Evolutionary conservation across 2,329 filamentous ascomycete genomes (phyloP).

Genomic region (Fusarium hostae): DNA sequence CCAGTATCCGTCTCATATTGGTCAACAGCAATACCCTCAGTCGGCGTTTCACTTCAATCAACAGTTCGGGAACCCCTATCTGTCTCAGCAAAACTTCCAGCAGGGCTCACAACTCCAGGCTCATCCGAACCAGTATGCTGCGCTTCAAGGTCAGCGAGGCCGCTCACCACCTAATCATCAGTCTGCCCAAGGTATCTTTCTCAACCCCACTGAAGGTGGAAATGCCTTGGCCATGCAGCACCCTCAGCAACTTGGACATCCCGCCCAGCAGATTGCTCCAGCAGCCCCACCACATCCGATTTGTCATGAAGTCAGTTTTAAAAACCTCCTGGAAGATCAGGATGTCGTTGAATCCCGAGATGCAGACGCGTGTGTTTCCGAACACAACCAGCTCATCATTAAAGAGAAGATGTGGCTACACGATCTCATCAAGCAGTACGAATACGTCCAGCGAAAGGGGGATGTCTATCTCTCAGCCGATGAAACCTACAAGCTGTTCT

Average conservation of each 20-base stretch:
- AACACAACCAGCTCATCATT: neutral
- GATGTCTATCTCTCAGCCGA: neutral
- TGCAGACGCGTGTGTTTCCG: neutral
- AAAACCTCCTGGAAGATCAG: neutral
- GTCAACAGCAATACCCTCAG: neutral
- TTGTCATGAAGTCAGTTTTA: neutral
- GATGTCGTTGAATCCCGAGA: neutral
- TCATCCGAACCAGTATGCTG: neutral
- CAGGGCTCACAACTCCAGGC: neutral
- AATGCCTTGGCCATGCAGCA: neutral
- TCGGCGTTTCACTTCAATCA: neutral
- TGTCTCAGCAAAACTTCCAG: neutral
- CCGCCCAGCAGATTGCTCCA: neutral
- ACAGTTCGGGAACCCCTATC: neutral
- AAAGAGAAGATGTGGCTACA: slow-evolving; percentile 11
- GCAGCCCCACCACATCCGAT: neutral
- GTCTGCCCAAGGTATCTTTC: neutral
- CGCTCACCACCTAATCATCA: neutral
- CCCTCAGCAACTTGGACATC: neutral
- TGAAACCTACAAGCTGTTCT: neutral
- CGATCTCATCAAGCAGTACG: slow-evolving; percentile 4
- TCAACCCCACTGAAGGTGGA: neutral
- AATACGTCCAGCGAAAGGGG: neutral
- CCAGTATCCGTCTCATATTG: neutral
- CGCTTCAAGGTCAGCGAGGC: neutral